Evolutionary conservation across 208 protist species (phyloP).

Genomic region (Balamuthia mandrillaris): DNA sequence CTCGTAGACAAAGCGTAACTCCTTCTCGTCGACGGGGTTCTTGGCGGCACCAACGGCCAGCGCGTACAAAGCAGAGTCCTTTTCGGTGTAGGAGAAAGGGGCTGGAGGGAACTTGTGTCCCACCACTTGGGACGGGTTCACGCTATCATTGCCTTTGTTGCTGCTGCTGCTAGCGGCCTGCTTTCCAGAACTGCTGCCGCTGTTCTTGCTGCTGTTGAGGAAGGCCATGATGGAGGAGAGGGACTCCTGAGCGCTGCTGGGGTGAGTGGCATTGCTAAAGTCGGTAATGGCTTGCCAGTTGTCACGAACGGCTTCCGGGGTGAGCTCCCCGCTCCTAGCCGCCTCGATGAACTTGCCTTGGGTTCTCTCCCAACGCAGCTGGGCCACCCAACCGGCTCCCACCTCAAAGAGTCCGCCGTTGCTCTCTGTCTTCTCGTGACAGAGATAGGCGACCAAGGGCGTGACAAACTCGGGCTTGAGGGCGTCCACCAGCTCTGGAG

Average conservation of each 20-base stretch:
- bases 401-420: conserved; percentile 63
- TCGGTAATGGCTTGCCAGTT: conserved; percentile 41
- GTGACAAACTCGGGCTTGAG: conserved; percentile 66
- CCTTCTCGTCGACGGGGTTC: neutral
- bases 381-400: conserved; percentile 63
- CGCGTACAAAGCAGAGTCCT: conserved; percentile 44
- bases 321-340: conserved; percentile 17
- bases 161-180: neutral
- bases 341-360: conserved; percentile 37
- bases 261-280: conserved; percentile 35
- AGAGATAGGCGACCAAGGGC: conserved; percentile 63
- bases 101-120: neutral
- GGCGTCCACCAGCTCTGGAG: conserved; percentile 48
- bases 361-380: conserved; percentile 45
- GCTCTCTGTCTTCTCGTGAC: conserved; percentile 44
- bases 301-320: conserved; percentile 48
- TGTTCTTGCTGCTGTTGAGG: neutral
- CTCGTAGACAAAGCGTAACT: conserved; percentile 40
- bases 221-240: neutral
- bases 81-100: conserved; percentile 21
- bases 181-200: neutral
- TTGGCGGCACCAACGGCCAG: conserved; percentile 33
- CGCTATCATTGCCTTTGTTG: neutral
- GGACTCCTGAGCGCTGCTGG: conserved; percentile 6
- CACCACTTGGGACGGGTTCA: neutral